A percentile compares a stretch with the other conserved stretches of the same genome.
These are phyloP conservation scores for Eucalyptus urophylla DNA, from an alignment of 345 rosid genomes.

Conservation along the genomic window DNA sequence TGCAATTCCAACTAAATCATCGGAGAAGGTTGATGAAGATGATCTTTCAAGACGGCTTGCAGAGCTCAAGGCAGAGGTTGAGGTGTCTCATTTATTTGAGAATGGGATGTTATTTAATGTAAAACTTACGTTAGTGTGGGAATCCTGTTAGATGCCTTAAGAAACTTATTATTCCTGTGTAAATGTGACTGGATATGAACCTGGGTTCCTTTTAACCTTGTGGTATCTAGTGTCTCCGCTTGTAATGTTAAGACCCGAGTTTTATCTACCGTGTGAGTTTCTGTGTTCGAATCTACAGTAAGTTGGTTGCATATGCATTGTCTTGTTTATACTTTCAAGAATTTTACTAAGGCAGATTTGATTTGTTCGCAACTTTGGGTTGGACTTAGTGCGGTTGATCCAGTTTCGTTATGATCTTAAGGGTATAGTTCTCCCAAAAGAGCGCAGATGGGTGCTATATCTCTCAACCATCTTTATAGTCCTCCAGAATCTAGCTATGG, in stretches of 20 bases:
- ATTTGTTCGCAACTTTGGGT: background rate
- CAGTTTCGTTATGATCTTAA: no score
- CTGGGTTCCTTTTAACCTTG: background rate
- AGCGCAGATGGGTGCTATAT: no score
- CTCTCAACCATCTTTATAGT: no score
- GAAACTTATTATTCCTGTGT: background rate
- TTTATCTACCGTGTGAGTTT: background rate
- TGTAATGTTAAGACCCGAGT: background rate
- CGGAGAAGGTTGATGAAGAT: conserved; percentile 97
- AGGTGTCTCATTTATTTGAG: no score
- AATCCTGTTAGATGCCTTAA: background rate
- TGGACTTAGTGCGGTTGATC: background rate
- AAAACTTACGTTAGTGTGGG: background rate
- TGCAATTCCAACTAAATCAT: conserved; percentile 55
- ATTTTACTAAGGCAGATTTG: background rate
- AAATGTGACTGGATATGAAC: background rate
- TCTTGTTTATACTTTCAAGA: background rate
- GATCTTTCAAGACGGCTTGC: conserved; percentile 21
- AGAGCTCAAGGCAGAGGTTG: no score
- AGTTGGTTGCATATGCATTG: background rate
- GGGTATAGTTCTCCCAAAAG: no score
- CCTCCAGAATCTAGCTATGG: no score
- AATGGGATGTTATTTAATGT: no score
- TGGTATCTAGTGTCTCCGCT: background rate
- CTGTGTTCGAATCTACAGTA: background rate